Percentiles rank a stretch among this genome's conserved stretches.
phyloP scores from a whole-genome alignment of 2,329 filamentous ascomycete genomes.

The Aspergillus niger region DNA sequence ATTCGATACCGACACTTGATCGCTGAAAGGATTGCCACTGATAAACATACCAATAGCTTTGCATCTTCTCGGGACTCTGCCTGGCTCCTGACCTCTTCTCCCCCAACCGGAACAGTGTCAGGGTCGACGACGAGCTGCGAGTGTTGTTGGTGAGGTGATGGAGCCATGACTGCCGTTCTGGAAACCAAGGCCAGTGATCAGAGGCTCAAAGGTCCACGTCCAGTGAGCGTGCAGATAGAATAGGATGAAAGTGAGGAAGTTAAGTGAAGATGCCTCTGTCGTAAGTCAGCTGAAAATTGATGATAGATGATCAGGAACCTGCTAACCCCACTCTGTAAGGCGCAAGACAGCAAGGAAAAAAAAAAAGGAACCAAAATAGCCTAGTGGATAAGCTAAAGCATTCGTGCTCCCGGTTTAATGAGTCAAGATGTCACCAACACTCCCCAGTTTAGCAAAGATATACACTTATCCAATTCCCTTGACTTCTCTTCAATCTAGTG shows the following conservation, averaged over 20 bases:
- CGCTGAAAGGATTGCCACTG: background rate
- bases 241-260: constrained; percentile 4
- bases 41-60: constrained; percentile 37
- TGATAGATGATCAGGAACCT: constrained; percentile 17
- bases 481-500: background rate
- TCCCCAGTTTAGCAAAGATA: background rate
- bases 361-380: constrained; percentile 10
- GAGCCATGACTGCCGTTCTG: constrained; percentile 18
- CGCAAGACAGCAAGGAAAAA: constrained; percentile 4
- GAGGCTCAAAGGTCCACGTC: background rate
- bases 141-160: constrained; percentile 18
- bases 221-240: background rate
- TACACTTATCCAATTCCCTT: background rate
- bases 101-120: constrained; percentile 23
- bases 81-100: constrained; percentile 30
- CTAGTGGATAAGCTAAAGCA: constrained; percentile 1
- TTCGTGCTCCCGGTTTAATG: background rate
- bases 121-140: constrained; percentile 27
- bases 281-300: constrained; percentile 11
- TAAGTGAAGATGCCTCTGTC: constrained; percentile 1
- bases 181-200: background rate
- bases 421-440: background rate
- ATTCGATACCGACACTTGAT: background rate
- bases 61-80: constrained; percentile 38
- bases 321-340: constrained; percentile 18